Percentiles rank a stretch among this genome's conserved stretches.
Conservation (phyloP, 2,329 filamentous ascomycete species). For the Blumeriella jaapii region DNA sequence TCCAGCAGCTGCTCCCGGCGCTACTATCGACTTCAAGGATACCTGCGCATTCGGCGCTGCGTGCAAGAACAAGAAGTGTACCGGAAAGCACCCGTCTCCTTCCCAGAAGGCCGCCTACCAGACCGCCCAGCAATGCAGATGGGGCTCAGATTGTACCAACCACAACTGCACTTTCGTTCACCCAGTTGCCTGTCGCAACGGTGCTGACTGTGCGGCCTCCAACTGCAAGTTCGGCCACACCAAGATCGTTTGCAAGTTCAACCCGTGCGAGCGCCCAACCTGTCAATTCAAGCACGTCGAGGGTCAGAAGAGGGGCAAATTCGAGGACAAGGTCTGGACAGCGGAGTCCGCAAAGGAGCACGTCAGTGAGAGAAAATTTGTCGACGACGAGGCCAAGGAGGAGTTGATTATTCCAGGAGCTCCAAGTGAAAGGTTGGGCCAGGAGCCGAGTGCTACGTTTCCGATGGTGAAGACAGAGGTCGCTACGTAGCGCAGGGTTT, state of each 20-base stretch:
- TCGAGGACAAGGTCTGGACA: constrained; percentile 87
- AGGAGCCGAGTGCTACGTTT: constrained; percentile 7
- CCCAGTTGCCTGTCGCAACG: constrained; percentile 77
- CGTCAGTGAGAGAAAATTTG: constrained; percentile 81
- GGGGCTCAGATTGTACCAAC: constrained; percentile 87
- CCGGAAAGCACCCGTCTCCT: constrained; percentile 82
- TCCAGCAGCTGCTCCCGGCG: constrained; percentile 70
- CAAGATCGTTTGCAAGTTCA: constrained; percentile 77
- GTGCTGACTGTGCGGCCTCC: constrained; percentile 69
- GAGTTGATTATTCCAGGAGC: constrained; percentile 26
- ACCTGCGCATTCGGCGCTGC: constrained; percentile 76
- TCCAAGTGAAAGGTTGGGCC: constrained; percentile 11
- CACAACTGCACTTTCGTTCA: constrained; percentile 81
- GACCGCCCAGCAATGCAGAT: constrained; percentile 77
- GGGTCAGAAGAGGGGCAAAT: constrained; percentile 71
- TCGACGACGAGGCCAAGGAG: constrained; percentile 58
- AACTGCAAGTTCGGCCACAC: constrained; percentile 87
- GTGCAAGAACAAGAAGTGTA: constrained; percentile 94
- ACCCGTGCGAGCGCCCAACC: constrained; percentile 77
- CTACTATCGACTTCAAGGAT: constrained; percentile 67
- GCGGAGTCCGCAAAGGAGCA: constrained; percentile 48
- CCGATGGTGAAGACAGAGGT: constrained; percentile 10
- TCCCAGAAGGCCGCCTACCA: constrained; percentile 70
- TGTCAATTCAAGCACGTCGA: constrained; percentile 87
- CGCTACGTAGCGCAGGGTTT: constrained; percentile 16